Conservation (phyloP, 768 basidiomycete species). For the Termitomyces sp. region DNA sequence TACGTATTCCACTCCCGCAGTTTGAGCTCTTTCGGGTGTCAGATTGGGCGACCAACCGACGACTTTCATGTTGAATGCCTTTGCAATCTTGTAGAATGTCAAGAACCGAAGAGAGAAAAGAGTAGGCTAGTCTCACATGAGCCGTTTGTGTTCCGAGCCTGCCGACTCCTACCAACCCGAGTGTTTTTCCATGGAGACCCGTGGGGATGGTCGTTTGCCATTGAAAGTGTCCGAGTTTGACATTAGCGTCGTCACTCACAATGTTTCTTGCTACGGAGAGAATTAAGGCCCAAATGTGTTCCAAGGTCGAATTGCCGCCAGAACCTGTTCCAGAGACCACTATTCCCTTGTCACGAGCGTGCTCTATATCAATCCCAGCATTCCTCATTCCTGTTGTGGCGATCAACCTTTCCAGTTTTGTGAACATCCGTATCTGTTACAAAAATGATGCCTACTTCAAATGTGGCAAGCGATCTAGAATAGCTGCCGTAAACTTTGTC, state of each 20-base stretch:
- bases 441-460: slow-evolving; percentile 29
- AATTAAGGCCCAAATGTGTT: slow-evolving; percentile 59
- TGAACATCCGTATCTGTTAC: not conserved
- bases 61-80: slow-evolving; percentile 53
- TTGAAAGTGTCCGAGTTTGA: slow-evolving; percentile 35
- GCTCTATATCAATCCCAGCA: slow-evolving; percentile 39
- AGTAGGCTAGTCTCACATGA: slow-evolving; percentile 22
- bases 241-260: slow-evolving; percentile 40
- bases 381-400: slow-evolving; percentile 52
- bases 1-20: slow-evolving; percentile 44
- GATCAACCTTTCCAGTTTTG: slow-evolving; percentile 31
- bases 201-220: slow-evolving; percentile 53
- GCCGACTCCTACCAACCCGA: slow-evolving; percentile 61
- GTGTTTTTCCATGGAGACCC: slow-evolving; percentile 46
- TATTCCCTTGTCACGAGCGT: slow-evolving; percentile 44
- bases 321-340: slow-evolving; percentile 44
- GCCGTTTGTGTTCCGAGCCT: slow-evolving; percentile 49
- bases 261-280: slow-evolving; percentile 49
- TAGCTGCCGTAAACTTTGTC: slow-evolving; percentile 44
- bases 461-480: slow-evolving; percentile 52
- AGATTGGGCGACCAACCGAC: slow-evolving; percentile 64
- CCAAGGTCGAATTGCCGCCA: slow-evolving; percentile 44
- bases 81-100: slow-evolving; percentile 38
- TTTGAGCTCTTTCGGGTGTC: slow-evolving; percentile 47
- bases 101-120: slow-evolving; percentile 1